Evolutionary conservation across 768 basidiomycete species (phyloP).

Genomic region (Botryobasidium botryosum): DNA sequence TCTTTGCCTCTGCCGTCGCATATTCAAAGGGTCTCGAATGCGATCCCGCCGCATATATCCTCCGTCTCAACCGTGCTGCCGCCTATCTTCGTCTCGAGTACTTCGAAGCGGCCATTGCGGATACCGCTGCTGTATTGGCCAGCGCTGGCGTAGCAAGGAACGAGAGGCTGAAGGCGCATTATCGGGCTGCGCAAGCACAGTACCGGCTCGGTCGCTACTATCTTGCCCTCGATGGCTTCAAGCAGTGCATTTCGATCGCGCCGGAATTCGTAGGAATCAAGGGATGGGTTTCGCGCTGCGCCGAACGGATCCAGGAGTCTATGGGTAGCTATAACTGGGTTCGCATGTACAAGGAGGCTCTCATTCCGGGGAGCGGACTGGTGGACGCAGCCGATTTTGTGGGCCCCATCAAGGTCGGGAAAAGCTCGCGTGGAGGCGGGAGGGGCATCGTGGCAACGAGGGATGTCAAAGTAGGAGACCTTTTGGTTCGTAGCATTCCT

Average conservation of each 20-base stretch:
- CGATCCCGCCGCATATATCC: constrained; percentile 2
- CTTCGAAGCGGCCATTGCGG: constrained; percentile 15
- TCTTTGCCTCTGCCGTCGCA: too few species aligned
- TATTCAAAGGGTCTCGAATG: too few species aligned
- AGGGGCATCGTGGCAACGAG: constrained; percentile 16
- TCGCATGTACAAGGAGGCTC: constrained; percentile 12
- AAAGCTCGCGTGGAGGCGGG: constrained; percentile 14
- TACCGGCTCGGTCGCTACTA: constrained; percentile 16
- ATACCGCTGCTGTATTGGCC: constrained; percentile 15
- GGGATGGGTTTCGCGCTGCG: constrained; percentile 13
- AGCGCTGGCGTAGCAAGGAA: background rate
- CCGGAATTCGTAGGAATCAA: background rate
- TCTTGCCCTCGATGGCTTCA: constrained; percentile 8
- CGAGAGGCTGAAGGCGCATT: background rate
- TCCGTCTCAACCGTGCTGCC: constrained; percentile 19
- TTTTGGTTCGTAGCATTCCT: constrained; percentile 15
- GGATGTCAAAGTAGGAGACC: constrained; percentile 16
- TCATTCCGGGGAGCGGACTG: constrained; percentile 4
- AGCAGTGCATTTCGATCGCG: background rate
- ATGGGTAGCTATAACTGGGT: constrained; percentile 17
- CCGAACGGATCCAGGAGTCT: constrained; percentile 14
- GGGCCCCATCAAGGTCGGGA: constrained; percentile 14
- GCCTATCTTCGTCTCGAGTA: constrained; percentile 16
- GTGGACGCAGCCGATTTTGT: constrained; percentile 16
- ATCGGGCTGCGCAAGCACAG: constrained; percentile 5